Percentiles rank a stretch among this genome's conserved stretches.
phyloP scores from a whole-genome alignment of 1,139 yeast genomes.

The Candida dubliniensis region DNA sequence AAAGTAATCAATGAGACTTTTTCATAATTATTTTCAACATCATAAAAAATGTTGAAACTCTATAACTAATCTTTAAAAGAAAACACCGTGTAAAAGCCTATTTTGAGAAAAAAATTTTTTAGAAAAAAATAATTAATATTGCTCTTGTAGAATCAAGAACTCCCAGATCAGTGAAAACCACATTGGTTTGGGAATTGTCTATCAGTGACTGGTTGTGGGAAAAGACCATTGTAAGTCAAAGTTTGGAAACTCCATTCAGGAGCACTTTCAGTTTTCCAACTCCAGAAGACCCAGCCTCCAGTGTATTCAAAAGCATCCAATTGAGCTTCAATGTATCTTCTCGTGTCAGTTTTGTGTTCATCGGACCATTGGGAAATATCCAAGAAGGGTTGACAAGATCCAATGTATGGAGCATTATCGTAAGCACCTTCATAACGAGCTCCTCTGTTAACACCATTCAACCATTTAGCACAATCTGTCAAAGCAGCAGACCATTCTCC shows the following conservation, averaged over 20 bases:
- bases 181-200: constrained; percentile 76
- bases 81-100: too few relatives aligned
- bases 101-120: not conserved
- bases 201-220: constrained; percentile 76
- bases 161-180: constrained; percentile 21
- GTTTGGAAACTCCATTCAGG: constrained; percentile 95
- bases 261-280: constrained; percentile 83
- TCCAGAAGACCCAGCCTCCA: constrained; percentile 90
- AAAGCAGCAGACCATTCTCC: constrained; percentile 70
- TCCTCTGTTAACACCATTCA: constrained; percentile 61
- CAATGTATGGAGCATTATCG: constrained; percentile 51
- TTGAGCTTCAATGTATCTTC: constrained; percentile 85
- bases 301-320: constrained; percentile 74
- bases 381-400: constrained; percentile 62
- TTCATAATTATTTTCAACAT: too few relatives aligned
- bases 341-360: constrained; percentile 54
- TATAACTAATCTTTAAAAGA: too few relatives aligned
- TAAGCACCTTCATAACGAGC: constrained; percentile 66
- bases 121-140: not conserved
- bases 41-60: too few relatives aligned
- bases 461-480: constrained; percentile 67
- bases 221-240: constrained; percentile 61
- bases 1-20: too few relatives aligned
- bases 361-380: constrained; percentile 62
- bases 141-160: not conserved